Percentiles rank a stretch among this genome's conserved stretches.
These are phyloP conservation scores for Mycena haematopus DNA, from an alignment of 768 basidiomycete genomes.

Conservation along the genomic window DNA sequence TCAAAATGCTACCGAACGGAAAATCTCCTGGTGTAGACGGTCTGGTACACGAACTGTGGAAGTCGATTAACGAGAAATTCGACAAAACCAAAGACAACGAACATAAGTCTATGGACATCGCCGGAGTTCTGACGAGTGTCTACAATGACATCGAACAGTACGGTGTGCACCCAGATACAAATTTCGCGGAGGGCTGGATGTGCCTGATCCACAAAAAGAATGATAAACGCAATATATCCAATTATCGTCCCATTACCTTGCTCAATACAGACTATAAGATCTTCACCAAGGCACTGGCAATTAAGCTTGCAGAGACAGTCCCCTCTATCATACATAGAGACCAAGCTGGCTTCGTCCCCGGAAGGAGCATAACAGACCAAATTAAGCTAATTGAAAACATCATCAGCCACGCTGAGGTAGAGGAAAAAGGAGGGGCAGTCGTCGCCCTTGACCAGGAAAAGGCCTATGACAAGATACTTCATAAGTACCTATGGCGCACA, in stretches of 20 bases:
- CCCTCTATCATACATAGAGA: slow-evolving; percentile 6
- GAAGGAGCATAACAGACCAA: slow-evolving; percentile 33
- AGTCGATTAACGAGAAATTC: neutral
- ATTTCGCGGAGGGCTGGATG: slow-evolving; percentile 15
- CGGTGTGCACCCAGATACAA: neutral
- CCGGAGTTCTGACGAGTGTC: neutral
- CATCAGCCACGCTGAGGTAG: slow-evolving; percentile 7
- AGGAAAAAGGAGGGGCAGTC: too few relatives aligned
- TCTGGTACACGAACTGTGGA: neutral
- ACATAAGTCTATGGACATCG: neutral
- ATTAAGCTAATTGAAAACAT: slow-evolving; percentile 28
- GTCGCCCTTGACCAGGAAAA: too few relatives aligned
- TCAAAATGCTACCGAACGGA: neutral
- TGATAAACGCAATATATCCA: slow-evolving; percentile 5
- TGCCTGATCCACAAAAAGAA: slow-evolving; percentile 11
- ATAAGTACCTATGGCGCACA: slow-evolving; percentile 23
- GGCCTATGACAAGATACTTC: slow-evolving; percentile 24
- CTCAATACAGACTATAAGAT: slow-evolving; percentile 14
- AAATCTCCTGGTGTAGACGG: neutral
- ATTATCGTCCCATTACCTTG: slow-evolving; percentile 12
- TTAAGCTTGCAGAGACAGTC: neutral
- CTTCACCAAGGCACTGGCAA: slow-evolving; percentile 10
- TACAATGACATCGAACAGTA: slow-evolving; percentile 12
- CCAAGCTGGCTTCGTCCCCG: slow-evolving; percentile 34
- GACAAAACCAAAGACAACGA: neutral